These are phyloP conservation scores for Fusarium transvaalense DNA, from an alignment of 2,329 filamentous ascomycete species.

Conservation along the genomic window DNA sequence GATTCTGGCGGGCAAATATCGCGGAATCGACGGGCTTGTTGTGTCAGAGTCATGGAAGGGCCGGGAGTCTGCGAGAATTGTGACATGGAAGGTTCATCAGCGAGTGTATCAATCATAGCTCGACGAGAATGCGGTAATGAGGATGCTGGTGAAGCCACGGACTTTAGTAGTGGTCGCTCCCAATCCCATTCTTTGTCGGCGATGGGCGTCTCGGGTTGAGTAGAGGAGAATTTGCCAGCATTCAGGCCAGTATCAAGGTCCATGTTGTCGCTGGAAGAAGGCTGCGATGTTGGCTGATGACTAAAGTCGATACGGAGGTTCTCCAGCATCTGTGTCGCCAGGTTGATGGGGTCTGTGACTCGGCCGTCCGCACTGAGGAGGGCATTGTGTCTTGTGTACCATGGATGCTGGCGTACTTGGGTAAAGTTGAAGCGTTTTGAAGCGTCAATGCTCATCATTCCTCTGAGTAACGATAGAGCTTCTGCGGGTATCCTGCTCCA, in stretches of 20 bases:
- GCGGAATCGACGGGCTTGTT: constrained; percentile 86
- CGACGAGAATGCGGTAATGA: constrained; percentile 53
- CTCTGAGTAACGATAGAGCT: constrained; percentile 84
- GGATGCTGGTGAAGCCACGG: constrained; percentile 58
- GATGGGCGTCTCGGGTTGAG: constrained; percentile 84
- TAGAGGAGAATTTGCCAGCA: constrained; percentile 74
- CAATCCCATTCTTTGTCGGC: constrained; percentile 86
- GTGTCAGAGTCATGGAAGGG: constrained; percentile 86
- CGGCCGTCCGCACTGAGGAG: constrained; percentile 80
- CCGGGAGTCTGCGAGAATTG: constrained; percentile 87
- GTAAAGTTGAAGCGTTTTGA: constrained; percentile 83
- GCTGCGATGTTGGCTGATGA: constrained; percentile 69
- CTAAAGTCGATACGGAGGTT: constrained; percentile 89
- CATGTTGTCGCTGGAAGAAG: constrained; percentile 67
- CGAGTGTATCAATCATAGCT: constrained; percentile 72
- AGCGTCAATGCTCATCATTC: constrained; percentile 90
- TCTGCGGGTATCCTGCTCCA: constrained; percentile 83
- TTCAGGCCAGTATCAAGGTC: constrained; percentile 71
- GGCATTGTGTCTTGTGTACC: constrained; percentile 88
- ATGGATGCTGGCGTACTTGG: constrained; percentile 89
- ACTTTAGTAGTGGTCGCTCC: constrained; percentile 78
- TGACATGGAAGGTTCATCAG: constrained; percentile 85
- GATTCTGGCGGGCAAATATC: constrained; percentile 92
- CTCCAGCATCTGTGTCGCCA: constrained; percentile 97
- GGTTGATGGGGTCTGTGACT: constrained; percentile 80